A percentile compares a stretch with the other conserved stretches of the same genome.
phyloP scores from a whole-genome alignment of 2,329 filamentous ascomycete genomes.

The Monilinia fructicola region DNA sequence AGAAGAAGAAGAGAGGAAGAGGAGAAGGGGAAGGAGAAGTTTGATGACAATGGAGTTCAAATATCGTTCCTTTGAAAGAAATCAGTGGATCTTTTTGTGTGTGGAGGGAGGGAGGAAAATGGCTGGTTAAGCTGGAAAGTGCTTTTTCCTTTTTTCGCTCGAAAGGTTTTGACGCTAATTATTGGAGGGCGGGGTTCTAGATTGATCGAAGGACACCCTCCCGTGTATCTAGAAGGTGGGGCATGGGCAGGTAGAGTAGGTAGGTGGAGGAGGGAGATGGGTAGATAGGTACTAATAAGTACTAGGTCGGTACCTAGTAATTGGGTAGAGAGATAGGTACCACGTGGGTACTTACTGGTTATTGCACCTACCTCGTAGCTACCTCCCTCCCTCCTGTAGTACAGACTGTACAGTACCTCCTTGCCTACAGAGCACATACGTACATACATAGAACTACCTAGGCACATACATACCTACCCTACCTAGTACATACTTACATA shows the following conservation, averaged over 20 bases:
- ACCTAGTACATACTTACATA: no score
- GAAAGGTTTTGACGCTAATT: constrained; percentile 22
- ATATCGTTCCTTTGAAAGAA: constrained; percentile 18
- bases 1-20: constrained; percentile 25
- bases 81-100: constrained; percentile 14
- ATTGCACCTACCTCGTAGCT: neutral
- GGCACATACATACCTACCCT: no score
- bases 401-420: no score
- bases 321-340: no score
- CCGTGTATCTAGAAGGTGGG: constrained; percentile 11
- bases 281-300: no score
- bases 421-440: no score
- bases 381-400: no score
- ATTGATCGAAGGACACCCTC: neutral
- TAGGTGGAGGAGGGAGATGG: no score
- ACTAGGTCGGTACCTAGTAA: no score
- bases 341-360: no score
- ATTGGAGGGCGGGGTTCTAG: constrained; percentile 7
- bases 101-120: constrained; percentile 11
- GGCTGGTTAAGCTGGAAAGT: constrained; percentile 13
- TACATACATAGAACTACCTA: no score
- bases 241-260: no score
- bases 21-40: constrained; percentile 28
- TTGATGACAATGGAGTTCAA: constrained; percentile 18
- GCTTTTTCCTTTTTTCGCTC: constrained; percentile 22